Conservation (phyloP, 2,329 filamentous ascomycete genomes). For the Exserohilum turcica region DNA sequence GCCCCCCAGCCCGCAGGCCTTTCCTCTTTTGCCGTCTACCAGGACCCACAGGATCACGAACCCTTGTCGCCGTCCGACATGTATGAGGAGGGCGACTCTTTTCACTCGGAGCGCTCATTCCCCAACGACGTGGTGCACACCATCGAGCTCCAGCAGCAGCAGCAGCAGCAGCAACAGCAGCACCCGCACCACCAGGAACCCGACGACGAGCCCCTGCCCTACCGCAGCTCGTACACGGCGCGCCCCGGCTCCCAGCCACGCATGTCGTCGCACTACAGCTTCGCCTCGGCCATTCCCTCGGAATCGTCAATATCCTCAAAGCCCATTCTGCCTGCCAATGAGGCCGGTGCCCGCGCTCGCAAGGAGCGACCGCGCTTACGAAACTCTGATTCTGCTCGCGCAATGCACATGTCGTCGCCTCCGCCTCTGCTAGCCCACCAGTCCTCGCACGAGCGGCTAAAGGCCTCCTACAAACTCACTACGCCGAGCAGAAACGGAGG, state of each 20-base stretch:
- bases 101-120: constrained; percentile 39
- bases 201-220: constrained; percentile 34
- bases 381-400: constrained; percentile 70
- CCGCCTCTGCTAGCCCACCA: constrained; percentile 39
- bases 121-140: constrained; percentile 36
- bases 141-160: constrained; percentile 37
- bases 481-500: constrained; percentile 40
- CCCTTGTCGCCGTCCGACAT: constrained; percentile 37
- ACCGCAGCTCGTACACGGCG: constrained; percentile 43
- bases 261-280: constrained; percentile 39
- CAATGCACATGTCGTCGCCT: constrained; percentile 73
- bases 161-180: constrained; percentile 16
- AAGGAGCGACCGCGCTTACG: constrained; percentile 69
- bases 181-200: constrained; percentile 9
- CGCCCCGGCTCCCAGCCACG: constrained; percentile 30
- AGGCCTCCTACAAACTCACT: constrained; percentile 39
- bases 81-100: constrained; percentile 42
- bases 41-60: constrained; percentile 40
- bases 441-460: constrained; percentile 37
- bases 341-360: constrained; percentile 53
- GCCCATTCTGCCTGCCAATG: constrained; percentile 29
- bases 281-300: constrained; percentile 47
- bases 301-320: constrained; percentile 46
- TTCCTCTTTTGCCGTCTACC: constrained; percentile 42
- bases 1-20: constrained; percentile 32